A percentile compares a stretch with the other conserved stretches of the same genome.
Evolutionary conservation across 371 early-diverging fungal genomes (phyloP).

Genomic region (Aphelidium insulamus): DNA sequence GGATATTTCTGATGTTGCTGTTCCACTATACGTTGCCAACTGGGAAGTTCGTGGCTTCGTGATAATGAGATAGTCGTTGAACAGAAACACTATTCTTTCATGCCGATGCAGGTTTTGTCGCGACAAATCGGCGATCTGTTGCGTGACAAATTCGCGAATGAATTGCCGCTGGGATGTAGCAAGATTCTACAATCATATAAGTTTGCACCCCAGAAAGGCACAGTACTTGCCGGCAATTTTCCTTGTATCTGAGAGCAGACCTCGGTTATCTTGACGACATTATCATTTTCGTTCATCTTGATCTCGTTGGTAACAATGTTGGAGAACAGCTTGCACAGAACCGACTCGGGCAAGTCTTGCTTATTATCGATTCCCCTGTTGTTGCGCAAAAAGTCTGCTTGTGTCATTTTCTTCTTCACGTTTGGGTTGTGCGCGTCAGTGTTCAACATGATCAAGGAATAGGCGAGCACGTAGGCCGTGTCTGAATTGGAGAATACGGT

Average conservation of each 20-base stretch:
- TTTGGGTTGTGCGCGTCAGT: slow-evolving; percentile 8
- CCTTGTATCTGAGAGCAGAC: background rate
- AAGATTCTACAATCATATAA: background rate
- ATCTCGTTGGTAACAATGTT: slow-evolving; percentile 3
- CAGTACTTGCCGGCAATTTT: background rate
- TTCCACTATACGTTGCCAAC: no score
- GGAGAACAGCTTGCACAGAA: slow-evolving; percentile 1
- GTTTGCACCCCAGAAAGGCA: background rate
- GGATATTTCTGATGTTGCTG: no score
- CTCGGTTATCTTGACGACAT: background rate
- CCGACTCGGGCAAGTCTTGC: slow-evolving; percentile 1
- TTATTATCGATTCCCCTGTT: slow-evolving; percentile 6
- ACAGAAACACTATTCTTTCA: slow-evolving; percentile 1
- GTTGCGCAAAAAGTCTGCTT: slow-evolving; percentile 4
- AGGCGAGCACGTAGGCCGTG: slow-evolving; percentile 6
- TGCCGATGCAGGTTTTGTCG: slow-evolving; percentile 1
- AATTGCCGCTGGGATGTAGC: background rate
- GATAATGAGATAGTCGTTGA: no score
- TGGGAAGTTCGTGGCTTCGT: no score
- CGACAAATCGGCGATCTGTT: background rate
- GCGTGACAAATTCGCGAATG: slow-evolving; percentile 1
- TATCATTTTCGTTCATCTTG: slow-evolving; percentile 4
- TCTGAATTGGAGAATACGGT: background rate
- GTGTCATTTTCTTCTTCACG: slow-evolving; percentile 6
- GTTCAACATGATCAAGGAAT: slow-evolving; percentile 7